Evolutionary conservation across 139 green algal species (phyloP).

Genomic region (Tetraselmis chui): DNA sequence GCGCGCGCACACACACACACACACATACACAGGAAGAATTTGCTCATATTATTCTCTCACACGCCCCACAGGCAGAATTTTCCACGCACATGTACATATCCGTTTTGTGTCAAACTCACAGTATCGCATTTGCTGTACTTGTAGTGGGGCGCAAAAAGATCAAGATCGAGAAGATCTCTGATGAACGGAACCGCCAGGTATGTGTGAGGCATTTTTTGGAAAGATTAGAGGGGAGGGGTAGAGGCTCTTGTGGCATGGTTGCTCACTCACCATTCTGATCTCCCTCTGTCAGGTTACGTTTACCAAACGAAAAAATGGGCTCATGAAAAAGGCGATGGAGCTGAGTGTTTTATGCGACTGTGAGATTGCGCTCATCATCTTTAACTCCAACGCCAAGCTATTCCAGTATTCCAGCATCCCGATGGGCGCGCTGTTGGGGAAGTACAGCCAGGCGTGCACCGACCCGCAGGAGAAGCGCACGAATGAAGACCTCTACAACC

Average conservation of each 20-base stretch:
- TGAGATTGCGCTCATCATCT: slow-evolving; percentile 70
- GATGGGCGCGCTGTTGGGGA: slow-evolving; percentile 57
- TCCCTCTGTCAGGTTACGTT: slow-evolving; percentile 35
- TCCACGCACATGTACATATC: neutral
- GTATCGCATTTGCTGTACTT: too few relatives aligned
- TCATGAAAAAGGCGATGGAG: slow-evolving; percentile 80
- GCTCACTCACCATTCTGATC: too few relatives aligned
- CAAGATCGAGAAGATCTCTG: slow-evolving; percentile 37
- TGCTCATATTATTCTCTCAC: too few relatives aligned
- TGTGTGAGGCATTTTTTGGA: neutral
- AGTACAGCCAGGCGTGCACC: slow-evolving; percentile 36
- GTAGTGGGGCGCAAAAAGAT: slow-evolving; percentile 53
- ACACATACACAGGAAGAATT: too few relatives aligned
- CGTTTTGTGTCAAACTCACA: too few relatives aligned
- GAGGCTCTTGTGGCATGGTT: neutral
- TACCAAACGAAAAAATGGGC: slow-evolving; percentile 63
- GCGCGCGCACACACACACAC: too few relatives aligned
- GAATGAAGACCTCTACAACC: slow-evolving; percentile 51
- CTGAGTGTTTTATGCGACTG: slow-evolving; percentile 73
- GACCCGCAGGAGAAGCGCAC: slow-evolving; percentile 53
- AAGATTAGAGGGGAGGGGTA: neutral
- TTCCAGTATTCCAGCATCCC: slow-evolving; percentile 57
- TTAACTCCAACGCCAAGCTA: slow-evolving; percentile 48
- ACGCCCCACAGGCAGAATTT: too few relatives aligned
- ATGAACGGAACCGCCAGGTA: slow-evolving; percentile 49